phyloP scores from a whole-genome alignment of 331 rosid genomes.

The Quercus tomentella region DNA sequence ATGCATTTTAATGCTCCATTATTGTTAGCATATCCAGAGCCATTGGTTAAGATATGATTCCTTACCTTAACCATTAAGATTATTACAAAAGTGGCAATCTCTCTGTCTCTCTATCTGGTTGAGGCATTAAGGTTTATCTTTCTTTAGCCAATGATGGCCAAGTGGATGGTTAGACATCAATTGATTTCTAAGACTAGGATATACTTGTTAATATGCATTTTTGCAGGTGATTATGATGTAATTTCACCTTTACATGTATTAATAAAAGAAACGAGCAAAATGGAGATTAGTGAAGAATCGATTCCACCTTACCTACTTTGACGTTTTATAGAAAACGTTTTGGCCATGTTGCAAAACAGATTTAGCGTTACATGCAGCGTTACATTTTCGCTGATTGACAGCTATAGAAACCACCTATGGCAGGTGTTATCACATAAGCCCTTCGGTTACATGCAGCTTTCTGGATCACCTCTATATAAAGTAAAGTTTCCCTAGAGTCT shows the following conservation, averaged over 20 bases:
- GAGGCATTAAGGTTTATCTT: not conserved
- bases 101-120: too few species aligned
- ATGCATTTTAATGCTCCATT: too few species aligned
- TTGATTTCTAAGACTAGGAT: not conserved
- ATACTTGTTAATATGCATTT: not conserved
- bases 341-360: not conserved
- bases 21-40: too few species aligned
- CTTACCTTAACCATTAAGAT: too few species aligned
- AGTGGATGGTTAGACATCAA: not conserved
- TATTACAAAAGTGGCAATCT: too few species aligned
- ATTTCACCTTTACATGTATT: not conserved
- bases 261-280: not conserved
- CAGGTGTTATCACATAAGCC: not conserved
- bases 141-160: not conserved
- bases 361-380: not conserved
- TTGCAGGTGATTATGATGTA: not conserved
- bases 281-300: not conserved
- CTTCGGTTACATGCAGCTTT: not conserved
- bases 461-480: conserved; percentile 3
- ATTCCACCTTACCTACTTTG: not conserved
- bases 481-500: not conserved
- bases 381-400: not conserved
- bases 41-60: too few species aligned
- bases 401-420: not conserved
- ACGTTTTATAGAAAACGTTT: not conserved